These are phyloP conservation scores for Withania somnifera DNA, from an alignment of 305 asterid species.

Conservation along the genomic window DNA sequence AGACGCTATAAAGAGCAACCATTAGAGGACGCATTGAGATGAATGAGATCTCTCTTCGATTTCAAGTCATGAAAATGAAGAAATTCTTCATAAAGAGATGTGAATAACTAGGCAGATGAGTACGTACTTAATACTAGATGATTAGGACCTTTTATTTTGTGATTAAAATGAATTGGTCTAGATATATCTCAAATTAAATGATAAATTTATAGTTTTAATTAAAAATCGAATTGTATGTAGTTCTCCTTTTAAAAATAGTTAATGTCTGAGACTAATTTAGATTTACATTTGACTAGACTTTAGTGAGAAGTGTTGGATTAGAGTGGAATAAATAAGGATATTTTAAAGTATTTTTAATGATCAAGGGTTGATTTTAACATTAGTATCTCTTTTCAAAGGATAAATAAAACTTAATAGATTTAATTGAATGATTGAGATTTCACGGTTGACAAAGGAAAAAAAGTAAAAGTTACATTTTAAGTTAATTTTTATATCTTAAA, in stretches of 20 bases:
- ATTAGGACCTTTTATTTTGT: not conserved
- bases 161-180: not conserved
- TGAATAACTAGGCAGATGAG: not conserved
- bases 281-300: not conserved
- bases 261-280: not conserved
- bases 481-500: no score
- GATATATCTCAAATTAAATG: not conserved
- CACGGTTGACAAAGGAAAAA: not conserved
- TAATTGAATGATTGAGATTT: not conserved
- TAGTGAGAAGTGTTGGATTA: not conserved
- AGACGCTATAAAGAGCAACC: not conserved
- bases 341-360: not conserved
- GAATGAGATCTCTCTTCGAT: not conserved
- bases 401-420: not conserved
- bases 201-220: not conserved
- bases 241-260: not conserved
- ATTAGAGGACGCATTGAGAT: not conserved
- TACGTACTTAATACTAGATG: not conserved
- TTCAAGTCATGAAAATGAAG: not conserved
- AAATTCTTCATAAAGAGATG: not conserved
- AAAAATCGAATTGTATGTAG: not conserved
- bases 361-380: not conserved
- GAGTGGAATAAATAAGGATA: not conserved
- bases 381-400: not conserved
- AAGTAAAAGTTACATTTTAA: not conserved